Conservation (phyloP, 306 rosid species). For the Astragalus glycyphyllos region DNA sequence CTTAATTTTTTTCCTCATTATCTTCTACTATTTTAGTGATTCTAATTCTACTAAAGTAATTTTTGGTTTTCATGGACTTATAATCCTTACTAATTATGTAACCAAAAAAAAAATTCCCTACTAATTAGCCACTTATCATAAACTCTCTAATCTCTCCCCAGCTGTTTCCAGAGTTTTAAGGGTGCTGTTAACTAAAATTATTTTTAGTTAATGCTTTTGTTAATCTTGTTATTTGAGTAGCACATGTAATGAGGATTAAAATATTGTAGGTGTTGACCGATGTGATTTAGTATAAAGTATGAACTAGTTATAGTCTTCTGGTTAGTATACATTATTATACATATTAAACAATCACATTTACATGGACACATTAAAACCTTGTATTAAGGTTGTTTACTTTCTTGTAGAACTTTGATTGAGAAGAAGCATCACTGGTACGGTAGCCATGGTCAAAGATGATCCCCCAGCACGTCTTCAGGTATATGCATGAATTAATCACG, state of each 20-base stretch:
- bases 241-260: conserved; percentile 11
- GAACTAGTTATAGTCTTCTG: background rate
- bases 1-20: background rate
- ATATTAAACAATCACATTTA: background rate
- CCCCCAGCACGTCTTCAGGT: conserved; percentile 64
- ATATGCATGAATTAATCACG: conserved; percentile 24
- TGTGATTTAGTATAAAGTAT: background rate
- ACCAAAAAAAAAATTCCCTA: too few species aligned
- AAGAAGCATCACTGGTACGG: conserved; percentile 47
- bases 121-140: background rate
- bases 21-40: too few species aligned
- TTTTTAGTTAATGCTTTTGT: background rate
- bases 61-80: background rate
- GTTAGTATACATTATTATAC: background rate
- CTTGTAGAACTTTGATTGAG: conserved; percentile 44
- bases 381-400: background rate
- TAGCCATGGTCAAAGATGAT: conserved; percentile 42
- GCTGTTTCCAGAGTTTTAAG: too few species aligned
- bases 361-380: conserved; percentile 9
- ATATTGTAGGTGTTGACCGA: background rate
- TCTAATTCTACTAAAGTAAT: background rate
- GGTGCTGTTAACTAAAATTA: too few species aligned
- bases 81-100: background rate
- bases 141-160: background rate
- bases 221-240: background rate